These are phyloP conservation scores for Lipomyces mesembrius DNA, from an alignment of 805 yeast genomes.

Conservation along the genomic window DNA sequence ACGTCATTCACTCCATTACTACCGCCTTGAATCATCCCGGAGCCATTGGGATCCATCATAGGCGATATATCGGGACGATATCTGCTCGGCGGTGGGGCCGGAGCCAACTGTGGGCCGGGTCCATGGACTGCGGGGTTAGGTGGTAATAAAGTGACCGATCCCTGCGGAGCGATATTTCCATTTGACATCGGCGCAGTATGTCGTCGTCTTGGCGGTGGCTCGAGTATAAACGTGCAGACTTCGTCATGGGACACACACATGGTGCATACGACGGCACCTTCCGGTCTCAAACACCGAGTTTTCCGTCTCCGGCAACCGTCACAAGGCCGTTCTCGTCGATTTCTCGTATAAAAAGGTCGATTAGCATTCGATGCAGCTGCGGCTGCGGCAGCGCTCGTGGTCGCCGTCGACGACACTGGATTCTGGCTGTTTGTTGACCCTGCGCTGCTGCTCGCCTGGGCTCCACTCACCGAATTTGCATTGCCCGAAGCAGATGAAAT, in stretches of 20 bases:
- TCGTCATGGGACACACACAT: constrained; percentile 45
- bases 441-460: background rate
- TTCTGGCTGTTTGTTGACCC: background rate
- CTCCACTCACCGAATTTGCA: background rate
- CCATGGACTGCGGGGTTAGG: background rate
- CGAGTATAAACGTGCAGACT: constrained; percentile 45
- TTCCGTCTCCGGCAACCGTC: constrained; percentile 49
- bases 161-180: background rate
- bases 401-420: background rate
- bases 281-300: constrained; percentile 45
- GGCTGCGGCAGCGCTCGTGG: background rate
- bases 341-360: constrained; percentile 39
- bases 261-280: constrained; percentile 39
- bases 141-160: background rate
- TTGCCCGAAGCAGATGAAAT: background rate
- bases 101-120: background rate
- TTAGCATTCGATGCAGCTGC: background rate
- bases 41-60: background rate
- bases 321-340: constrained; percentile 47
- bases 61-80: background rate
- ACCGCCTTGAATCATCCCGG: background rate
- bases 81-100: background rate
- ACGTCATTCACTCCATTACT: background rate
- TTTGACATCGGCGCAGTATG: background rate
- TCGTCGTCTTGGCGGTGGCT: constrained; percentile 38